A percentile compares a stretch with the other conserved stretches of the same genome.
Evolutionary conservation across 2,329 filamentous ascomycete genomes (phyloP).

Genomic region (Xylariaceae sp.): DNA sequence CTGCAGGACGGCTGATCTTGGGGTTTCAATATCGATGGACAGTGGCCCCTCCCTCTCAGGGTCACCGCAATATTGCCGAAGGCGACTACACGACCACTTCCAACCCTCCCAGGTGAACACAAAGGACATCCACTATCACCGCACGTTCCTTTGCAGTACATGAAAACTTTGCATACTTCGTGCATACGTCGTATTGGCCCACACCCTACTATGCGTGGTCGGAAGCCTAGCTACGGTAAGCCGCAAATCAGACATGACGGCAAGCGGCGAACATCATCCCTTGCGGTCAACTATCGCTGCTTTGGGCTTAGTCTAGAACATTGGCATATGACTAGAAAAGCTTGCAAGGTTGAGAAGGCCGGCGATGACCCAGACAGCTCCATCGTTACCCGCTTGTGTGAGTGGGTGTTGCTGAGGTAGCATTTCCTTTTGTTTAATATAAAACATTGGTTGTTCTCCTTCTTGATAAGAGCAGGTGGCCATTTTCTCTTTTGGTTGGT

Average conservation of each 20-base stretch:
- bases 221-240: slow-evolving; percentile 12
- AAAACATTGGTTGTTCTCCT: slow-evolving; percentile 13
- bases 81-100: not conserved
- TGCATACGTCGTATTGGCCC: not conserved
- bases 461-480: slow-evolving; percentile 1
- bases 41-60: not conserved
- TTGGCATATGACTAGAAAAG: slow-evolving; percentile 10
- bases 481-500: slow-evolving; percentile 10
- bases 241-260: slow-evolving; percentile 18
- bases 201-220: slow-evolving; percentile 2
- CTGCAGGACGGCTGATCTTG: not conserved
- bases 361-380: not conserved
- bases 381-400: slow-evolving; percentile 16
- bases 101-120: not conserved
- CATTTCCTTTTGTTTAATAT: slow-evolving; percentile 22
- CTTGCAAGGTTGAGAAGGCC: not conserved
- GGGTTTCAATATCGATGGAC: not conserved
- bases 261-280: slow-evolving; percentile 1
- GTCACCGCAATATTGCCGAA: not conserved
- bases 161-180: not conserved
- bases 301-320: slow-evolving; percentile 8
- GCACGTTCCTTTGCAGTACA: not conserved
- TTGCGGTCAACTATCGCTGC: slow-evolving; percentile 9
- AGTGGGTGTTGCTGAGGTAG: slow-evolving; percentile 26
- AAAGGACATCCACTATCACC: too few relatives aligned